Evolutionary conservation across 2,329 filamentous ascomycete genomes (phyloP), one percentile per base, ranked within the genome.

Genomic region (Aspergillus aculeatus): DNA sequence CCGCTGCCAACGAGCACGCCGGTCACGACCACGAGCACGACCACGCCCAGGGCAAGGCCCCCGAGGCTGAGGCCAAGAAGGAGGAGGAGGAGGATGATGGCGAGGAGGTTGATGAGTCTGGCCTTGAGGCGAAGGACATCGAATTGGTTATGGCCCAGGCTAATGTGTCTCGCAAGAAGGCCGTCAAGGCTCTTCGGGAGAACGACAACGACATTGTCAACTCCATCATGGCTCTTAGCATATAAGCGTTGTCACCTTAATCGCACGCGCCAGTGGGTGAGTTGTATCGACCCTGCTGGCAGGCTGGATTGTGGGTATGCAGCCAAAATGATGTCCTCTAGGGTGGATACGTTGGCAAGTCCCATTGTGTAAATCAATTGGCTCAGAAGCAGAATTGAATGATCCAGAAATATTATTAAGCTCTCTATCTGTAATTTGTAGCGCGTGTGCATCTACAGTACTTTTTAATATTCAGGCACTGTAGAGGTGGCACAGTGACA

Each of bases 181-280:
- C 95, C 63, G 87, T 99, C 83, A 99, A 98, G 84, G 95, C 96
- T 59, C 86, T 99, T 51, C 79, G 79, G 84, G 95, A 98, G 84
- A 99, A 99, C 78, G 94, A 98, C 83, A 97, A 98, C 75, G 95
- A 99, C 78, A 99, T 99, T 83, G 95, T 99, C 84, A 99, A 99
- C 86, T 97, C 95, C 72, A 99, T 99, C 83, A 99, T 99, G 95
- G 93, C 94, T 70, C 83, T 99, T 78, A 92, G 90, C 84, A 88
- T 92, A 84, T 93, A 68, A 77, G 64, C 62, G 66, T 63, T 60
- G 59, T 53, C 56, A 35, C 57, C 54, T 62, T 64, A 68, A 66
- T 59, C 62, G 58, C 57, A 62, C 54, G 60, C 62, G 55, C 63
- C 64, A 66, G 65, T 65, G 68, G 68, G 66, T 63, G 65, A 65